These are phyloP conservation scores for Cucurbitaria berberidis DNA, from an alignment of 2,329 filamentous ascomycete genomes.

Conservation along the genomic window DNA sequence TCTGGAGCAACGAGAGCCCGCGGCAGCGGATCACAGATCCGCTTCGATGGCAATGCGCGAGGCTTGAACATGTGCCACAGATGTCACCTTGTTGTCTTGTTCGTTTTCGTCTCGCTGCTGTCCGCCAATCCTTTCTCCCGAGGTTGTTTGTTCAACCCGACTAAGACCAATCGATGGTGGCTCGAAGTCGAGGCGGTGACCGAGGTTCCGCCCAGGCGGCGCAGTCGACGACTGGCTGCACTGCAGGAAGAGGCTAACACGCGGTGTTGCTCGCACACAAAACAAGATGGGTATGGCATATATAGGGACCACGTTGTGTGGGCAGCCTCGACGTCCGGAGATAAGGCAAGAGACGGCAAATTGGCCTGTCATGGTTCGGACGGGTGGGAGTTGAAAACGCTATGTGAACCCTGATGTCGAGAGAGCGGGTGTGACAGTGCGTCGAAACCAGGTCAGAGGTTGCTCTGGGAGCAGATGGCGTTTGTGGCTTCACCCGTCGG, in stretches of 20 bases:
- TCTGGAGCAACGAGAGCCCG: slow-evolving; percentile 2
- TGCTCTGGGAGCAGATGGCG: slow-evolving; percentile 37
- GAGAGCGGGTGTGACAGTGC: slow-evolving; percentile 17
- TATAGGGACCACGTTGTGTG: background rate
- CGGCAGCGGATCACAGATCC: slow-evolving; percentile 8
- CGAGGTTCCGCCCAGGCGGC: slow-evolving; percentile 9
- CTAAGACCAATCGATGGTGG: slow-evolving; percentile 11
- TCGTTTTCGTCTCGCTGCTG: slow-evolving; percentile 35
- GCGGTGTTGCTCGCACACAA: background rate
- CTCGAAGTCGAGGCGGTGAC: slow-evolving; percentile 9
- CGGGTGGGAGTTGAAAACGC: too few species aligned
- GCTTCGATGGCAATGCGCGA: slow-evolving; percentile 20
- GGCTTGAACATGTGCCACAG: slow-evolving; percentile 29
- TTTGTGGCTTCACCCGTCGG: slow-evolving; percentile 32
- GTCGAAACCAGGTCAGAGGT: slow-evolving; percentile 29
- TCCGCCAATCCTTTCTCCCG: slow-evolving; percentile 16
- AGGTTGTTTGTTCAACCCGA: slow-evolving; percentile 11
- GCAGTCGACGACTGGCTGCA: background rate
- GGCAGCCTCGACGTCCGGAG: background rate
- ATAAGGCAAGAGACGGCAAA: background rate
- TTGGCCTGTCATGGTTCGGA: background rate
- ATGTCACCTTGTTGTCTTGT: slow-evolving; percentile 31
- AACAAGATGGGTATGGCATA: too few species aligned
- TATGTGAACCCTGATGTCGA: slow-evolving; percentile 2
- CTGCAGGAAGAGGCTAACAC: background rate